These are phyloP conservation scores for Lactuca saligna DNA, from an alignment of 129 eudicot genomes.

Conservation along the genomic window DNA sequence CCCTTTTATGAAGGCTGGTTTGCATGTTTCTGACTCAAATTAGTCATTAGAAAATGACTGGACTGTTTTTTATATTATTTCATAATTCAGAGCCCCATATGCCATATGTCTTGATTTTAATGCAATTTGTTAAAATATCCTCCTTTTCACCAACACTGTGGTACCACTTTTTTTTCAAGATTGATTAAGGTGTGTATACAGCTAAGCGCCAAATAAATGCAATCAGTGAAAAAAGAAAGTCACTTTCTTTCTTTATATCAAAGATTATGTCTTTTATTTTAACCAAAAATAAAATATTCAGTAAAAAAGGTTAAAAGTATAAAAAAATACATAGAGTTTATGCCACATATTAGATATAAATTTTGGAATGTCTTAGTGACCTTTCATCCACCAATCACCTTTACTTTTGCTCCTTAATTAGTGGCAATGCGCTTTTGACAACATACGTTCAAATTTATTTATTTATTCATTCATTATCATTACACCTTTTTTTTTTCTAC, in stretches of 20 bases:
- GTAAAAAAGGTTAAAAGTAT: not conserved
- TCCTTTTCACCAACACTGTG: conserved; percentile 37
- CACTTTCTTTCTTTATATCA: conserved; percentile 23
- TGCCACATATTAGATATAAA: not conserved
- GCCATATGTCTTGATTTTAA: conserved; percentile 33
- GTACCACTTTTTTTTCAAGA: conserved; percentile 36
- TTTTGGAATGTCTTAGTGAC: conserved; percentile 4
- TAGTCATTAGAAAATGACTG: conserved; percentile 47
- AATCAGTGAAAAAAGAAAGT: conserved; percentile 19
- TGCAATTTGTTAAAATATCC: conserved; percentile 33
- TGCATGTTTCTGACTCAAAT: conserved; percentile 25
- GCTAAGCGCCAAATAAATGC: conserved; percentile 44
- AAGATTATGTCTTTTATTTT: conserved; percentile 11
- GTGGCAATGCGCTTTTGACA: conserved; percentile 39
- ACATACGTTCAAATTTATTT: conserved; percentile 21
- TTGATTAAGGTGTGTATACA: conserved; percentile 44
- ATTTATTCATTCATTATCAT: conserved; percentile 31
- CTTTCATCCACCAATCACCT: conserved; percentile 35
- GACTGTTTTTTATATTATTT: conserved; percentile 8
- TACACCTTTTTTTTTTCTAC: not conserved
- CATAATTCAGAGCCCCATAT: conserved; percentile 17
- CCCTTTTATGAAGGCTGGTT: conserved; percentile 19
- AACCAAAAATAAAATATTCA: not conserved
- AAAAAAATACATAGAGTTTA: not conserved
- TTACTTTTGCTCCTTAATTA: conserved; percentile 42